phyloP scores from a whole-genome alignment of 2,329 filamentous ascomycete species.

The Cylindrodendrum hubeiense region DNA sequence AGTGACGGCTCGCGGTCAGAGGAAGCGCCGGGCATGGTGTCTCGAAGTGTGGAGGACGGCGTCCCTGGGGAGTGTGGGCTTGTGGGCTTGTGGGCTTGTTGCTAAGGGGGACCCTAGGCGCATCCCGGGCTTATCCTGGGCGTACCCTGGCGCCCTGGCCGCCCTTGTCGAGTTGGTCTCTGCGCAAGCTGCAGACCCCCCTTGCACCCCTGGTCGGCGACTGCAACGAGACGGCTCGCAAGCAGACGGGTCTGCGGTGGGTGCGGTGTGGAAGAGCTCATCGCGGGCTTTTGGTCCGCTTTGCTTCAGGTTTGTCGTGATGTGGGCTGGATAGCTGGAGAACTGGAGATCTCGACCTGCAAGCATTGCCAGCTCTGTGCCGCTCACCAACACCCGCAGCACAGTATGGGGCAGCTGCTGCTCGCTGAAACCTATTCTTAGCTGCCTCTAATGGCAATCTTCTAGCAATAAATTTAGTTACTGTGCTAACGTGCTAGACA shows the following conservation, averaged over 20 bases:
- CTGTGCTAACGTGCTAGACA: too few relatives aligned
- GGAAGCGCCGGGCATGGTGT: constrained; percentile 48
- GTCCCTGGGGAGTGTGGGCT: constrained; percentile 23
- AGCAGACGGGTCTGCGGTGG: constrained; percentile 42
- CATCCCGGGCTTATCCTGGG: constrained; percentile 29
- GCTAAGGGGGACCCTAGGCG: constrained; percentile 40
- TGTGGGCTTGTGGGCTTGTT: constrained; percentile 36
- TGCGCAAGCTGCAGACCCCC: constrained; percentile 26
- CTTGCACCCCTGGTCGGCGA: constrained; percentile 36
- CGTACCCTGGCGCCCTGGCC: constrained; percentile 28
- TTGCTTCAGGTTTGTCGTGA: constrained; percentile 22
- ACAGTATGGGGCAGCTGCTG: too few relatives aligned
- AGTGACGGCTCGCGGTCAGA: constrained; percentile 36
- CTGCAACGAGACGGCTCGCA: constrained; percentile 31
- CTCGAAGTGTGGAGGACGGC: constrained; percentile 46
- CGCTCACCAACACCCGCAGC: not conserved
- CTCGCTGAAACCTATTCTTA: not conserved
- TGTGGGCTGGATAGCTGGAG: constrained; percentile 15
- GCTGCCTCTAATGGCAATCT: too few relatives aligned
- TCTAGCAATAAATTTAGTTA: too few relatives aligned
- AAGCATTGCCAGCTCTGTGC: constrained; percentile 1
- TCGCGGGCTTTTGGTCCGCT: constrained; percentile 19
- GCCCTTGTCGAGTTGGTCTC: constrained; percentile 32
- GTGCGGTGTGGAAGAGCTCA: constrained; percentile 38
- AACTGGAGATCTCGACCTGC: not conserved